Percentiles rank a stretch among this genome's conserved stretches.
Evolutionary conservation across 495 filamentous ascomycete genomes (phyloP).

Genomic region (Tuber borchii): DNA sequence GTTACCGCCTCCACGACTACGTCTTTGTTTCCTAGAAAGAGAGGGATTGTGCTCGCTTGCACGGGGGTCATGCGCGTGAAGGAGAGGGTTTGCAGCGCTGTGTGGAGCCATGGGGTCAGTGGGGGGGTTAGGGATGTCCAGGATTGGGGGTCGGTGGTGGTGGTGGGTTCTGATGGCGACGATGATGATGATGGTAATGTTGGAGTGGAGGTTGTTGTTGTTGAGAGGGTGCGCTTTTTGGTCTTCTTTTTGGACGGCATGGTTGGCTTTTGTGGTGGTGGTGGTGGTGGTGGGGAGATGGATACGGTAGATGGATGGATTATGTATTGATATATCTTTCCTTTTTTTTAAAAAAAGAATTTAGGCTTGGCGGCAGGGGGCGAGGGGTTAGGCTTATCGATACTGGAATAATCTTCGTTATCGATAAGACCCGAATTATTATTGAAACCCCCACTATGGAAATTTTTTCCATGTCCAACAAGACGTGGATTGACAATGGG

Average conservation of each 20-base stretch:
- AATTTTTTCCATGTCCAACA: no score
- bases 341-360: background rate
- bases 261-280: background rate
- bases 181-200: background rate
- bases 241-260: slow-evolving; percentile 2
- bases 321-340: no score
- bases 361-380: background rate
- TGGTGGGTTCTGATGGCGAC: background rate
- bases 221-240: background rate
- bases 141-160: slow-evolving; percentile 47
- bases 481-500: no score
- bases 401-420: background rate
- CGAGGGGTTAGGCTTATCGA: background rate
- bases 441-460: background rate
- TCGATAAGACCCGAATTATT: no score
- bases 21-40: slow-evolving; percentile 90
- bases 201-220: background rate
- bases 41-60: slow-evolving; percentile 84
- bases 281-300: background rate
- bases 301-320: background rate
- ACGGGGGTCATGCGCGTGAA: slow-evolving; percentile 88
- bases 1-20: slow-evolving; percentile 97
- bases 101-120: slow-evolving; percentile 84
- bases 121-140: slow-evolving; percentile 74
- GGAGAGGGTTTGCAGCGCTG: slow-evolving; percentile 75